Base-by-base conservation (phyloP, 495 filamentous ascomycete genomes). In the Talaromyces proteolyticus region DNA sequence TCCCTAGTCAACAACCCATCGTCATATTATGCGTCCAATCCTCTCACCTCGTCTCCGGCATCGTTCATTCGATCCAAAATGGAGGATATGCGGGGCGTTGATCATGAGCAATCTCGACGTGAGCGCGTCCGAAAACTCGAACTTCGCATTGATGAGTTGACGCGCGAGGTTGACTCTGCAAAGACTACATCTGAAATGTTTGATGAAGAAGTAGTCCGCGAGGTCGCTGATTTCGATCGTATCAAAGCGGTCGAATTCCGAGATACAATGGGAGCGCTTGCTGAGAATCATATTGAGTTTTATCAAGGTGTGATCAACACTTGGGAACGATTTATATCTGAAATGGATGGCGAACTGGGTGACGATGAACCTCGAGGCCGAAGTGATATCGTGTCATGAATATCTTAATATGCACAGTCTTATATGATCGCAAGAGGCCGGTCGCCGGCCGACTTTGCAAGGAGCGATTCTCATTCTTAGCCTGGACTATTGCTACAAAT, bases 201-300 rank as follows among this genome's bases (percentile, higher is more conserved):
- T 54, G 93, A 94, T 65, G 90, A 96, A 57, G 89, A 96, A 68
- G 91, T 95, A 19, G 83, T 96, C 6, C 85, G 84, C 44, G 93
- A 98, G 72, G 88, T 95, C 2, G 81, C 75, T 12, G 91, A 95
- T 63, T 98, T 98, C 63, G 93, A 97, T 70, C 80, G 91, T 39
- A 96, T 97, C 77, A 98, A 98, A 70, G 81, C 86, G 22, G 75
- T 86, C 47, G 93, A 98, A 73, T 92, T 98, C 65, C 88, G 88
- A 58, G 81, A 87, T 55, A 90, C 90, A 44, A 75, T 97, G 53
- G 88, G 87, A 11, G 80, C 77, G 21, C 70, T 97, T 40, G 90
- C 91, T 7, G 88, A 90, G 56, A 81, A 86, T 41, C 89, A 98
- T 61, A 84, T 94, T 52, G 81, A 84, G 7, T 97, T 96, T 59